These are phyloP conservation scores for Phlebopus sp. DNA, from an alignment of 1,284 basidiomycete species.

Conservation along the genomic window DNA sequence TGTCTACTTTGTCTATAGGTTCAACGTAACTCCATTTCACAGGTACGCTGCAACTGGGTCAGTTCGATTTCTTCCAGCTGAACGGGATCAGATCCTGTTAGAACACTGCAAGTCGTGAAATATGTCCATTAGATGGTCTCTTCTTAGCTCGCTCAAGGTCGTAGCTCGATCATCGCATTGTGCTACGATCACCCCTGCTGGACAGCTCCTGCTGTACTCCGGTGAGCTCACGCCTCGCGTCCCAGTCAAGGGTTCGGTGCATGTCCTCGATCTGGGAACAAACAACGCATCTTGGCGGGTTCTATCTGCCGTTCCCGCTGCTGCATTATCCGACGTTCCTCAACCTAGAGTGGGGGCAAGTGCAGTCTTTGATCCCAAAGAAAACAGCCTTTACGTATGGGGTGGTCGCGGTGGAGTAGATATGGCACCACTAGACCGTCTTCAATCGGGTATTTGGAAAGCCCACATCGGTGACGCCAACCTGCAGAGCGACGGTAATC, in stretches of 20 bases:
- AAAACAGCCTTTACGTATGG: constrained; percentile 38
- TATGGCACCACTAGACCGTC: constrained; percentile 33
- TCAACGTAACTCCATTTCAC: background rate
- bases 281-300: constrained; percentile 6
- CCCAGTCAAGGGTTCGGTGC: constrained; percentile 36
- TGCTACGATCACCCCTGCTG: constrained; percentile 24
- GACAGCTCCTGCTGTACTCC: constrained; percentile 34
- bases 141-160: constrained; percentile 7
- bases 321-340: constrained; percentile 6
- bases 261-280: constrained; percentile 23
- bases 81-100: background rate
- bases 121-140: constrained; percentile 25
- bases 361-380: constrained; percentile 23
- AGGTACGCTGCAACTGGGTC: background rate
- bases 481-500: background rate
- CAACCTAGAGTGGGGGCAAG: constrained; percentile 38
- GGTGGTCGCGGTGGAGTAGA: constrained; percentile 42
- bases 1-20: background rate
- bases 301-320: constrained; percentile 3
- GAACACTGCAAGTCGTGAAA: background rate
- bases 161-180: constrained; percentile 27
- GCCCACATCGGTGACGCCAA: constrained; percentile 1
- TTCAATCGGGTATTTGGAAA: constrained; percentile 35
- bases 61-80: background rate
- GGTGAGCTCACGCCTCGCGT: constrained; percentile 41